A percentile compares a stretch with the other conserved stretches of the same genome.
Conservation (phyloP, 805 yeast species). For the Candida pini region DNA sequence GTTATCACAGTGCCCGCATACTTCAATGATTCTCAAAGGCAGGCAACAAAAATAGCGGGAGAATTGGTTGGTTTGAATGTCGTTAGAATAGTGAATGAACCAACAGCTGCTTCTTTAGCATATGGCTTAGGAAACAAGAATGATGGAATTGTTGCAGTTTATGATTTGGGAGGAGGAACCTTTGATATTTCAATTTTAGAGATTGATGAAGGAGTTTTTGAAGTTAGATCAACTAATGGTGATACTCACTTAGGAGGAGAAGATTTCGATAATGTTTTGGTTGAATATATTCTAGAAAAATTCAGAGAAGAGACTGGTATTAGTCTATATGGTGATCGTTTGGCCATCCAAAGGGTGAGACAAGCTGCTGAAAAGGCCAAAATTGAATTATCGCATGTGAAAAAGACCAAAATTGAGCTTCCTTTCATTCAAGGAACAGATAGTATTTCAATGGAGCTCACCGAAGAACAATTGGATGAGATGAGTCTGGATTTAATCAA, state of each 20-base stretch:
- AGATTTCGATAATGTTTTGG: constrained; percentile 79
- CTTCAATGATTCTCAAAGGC: constrained; percentile 85
- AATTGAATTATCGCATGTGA: constrained; percentile 75
- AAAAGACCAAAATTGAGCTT: constrained; percentile 67
- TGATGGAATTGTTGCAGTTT: constrained; percentile 76
- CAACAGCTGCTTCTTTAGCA: constrained; percentile 88
- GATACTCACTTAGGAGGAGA: constrained; percentile 91
- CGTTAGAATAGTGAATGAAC: constrained; percentile 80
- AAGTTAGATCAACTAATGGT: constrained; percentile 93
- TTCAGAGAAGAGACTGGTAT: constrained; percentile 69
- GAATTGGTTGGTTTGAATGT: constrained; percentile 90
- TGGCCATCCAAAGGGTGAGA: constrained; percentile 81
- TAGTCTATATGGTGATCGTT: constrained; percentile 58
- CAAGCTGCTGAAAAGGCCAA: constrained; percentile 89
- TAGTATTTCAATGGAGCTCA: constrained; percentile 38
- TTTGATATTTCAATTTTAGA: constrained; percentile 93
- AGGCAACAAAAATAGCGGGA: constrained; percentile 93
- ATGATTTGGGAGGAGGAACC: constrained; percentile 97
- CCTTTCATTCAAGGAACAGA: constrained; percentile 63
- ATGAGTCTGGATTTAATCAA: constrained; percentile 55
- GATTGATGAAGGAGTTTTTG: constrained; percentile 95
- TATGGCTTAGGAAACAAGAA: constrained; percentile 78
- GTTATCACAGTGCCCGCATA: constrained; percentile 88
- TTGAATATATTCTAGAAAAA: constrained; percentile 70
- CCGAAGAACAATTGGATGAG: constrained; percentile 46